Base-by-base conservation (phyloP, 345 rosid genomes). In the Gossypium anomalum region DNA sequence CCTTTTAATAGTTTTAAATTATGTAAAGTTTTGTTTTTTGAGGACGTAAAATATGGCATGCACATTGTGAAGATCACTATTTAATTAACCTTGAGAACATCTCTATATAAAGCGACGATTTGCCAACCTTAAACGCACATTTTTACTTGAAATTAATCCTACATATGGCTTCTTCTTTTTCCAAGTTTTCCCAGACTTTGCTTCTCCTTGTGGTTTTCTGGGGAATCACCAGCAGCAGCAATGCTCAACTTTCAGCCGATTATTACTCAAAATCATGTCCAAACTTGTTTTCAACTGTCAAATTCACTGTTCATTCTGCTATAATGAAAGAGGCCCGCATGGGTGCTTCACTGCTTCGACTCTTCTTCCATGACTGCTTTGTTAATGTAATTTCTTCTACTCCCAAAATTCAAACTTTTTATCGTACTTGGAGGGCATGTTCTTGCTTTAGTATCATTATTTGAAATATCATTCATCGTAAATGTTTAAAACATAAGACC, bases 341-440 rank as follows among this genome's bases (percentile, higher is more conserved):
- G 80, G 97, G 97, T 3, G 98, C 97, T 20, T 92, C 97, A 12
- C 77, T 94, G 59, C 89, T 94, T 72, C 97, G 98, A 62, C 80
- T 94, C 69, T 86, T 86, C 86, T 94, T 92, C 89, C 98, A 92
- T 15, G 98, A 94, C 48, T 94, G 98, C 74, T 94, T 94, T 55
- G 97, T 94, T 75, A 94, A 92, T 55, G 98, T 94, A 59, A 81
- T 29, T 65, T 2, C n/a, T 20, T 1, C 41, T 5, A 34, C 41
- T 5, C 41, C 7, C 7, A 5, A 34, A 34, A 5, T 34, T 5
- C 41, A 34, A 34, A 34, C 41, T 34, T 34, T 34, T 34, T 34
- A 5, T 34, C 41, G 5, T 34, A 34, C 41, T 34, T 34, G 41
- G 41, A 34, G 41, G 41, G 7, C 41, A 6, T 34, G 41, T 34